Evolutionary conservation across 2,329 filamentous ascomycete species (phyloP).

Genomic region (Nigrograna mackinnonii): DNA sequence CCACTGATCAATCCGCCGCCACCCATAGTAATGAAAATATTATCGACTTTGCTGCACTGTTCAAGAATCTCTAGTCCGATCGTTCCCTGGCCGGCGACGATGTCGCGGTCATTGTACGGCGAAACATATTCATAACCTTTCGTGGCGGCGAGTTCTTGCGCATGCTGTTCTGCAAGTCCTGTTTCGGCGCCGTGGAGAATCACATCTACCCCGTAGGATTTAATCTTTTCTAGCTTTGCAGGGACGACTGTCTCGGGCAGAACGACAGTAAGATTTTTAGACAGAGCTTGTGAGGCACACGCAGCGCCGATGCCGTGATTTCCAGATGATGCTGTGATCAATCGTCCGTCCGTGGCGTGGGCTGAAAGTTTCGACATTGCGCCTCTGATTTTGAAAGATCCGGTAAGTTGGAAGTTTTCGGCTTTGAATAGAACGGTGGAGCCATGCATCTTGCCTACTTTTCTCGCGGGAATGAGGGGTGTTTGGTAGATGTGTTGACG

Average conservation of each 20-base stretch:
- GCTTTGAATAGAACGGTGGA: conserved; percentile 6
- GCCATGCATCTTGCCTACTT: neutral
- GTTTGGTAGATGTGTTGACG: conserved; percentile 7
- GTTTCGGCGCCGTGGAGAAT: neutral
- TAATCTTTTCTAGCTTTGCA: conserved; percentile 3
- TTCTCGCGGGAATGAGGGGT: conserved; percentile 3
- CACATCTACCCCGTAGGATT: neutral
- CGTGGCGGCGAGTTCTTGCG: conserved; percentile 3
- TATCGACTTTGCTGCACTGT: conserved; percentile 3
- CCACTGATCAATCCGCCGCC: conserved; percentile 8
- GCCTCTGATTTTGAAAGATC: conserved; percentile 9
- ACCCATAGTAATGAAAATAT: conserved; percentile 6
- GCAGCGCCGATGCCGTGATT: conserved; percentile 7
- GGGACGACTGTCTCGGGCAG: conserved; percentile 4
- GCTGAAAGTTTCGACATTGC: conserved; percentile 7
- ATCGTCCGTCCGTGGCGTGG: neutral
- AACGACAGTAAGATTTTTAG: conserved; percentile 4
- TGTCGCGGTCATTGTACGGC: conserved; percentile 6
- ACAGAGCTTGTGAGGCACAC: conserved; percentile 2
- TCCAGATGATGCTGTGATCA: conserved; percentile 6
- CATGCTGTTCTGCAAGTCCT: conserved; percentile 5
- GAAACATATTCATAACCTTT: conserved; percentile 5
- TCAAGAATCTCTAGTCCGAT: conserved; percentile 6
- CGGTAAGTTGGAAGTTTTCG: conserved; percentile 9
- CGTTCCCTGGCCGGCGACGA: conserved; percentile 5